Evolutionary conservation across 768 basidiomycete species (phyloP), one percentile per base, ranked within the genome.

Genomic region (Termitomyces sp.): DNA sequence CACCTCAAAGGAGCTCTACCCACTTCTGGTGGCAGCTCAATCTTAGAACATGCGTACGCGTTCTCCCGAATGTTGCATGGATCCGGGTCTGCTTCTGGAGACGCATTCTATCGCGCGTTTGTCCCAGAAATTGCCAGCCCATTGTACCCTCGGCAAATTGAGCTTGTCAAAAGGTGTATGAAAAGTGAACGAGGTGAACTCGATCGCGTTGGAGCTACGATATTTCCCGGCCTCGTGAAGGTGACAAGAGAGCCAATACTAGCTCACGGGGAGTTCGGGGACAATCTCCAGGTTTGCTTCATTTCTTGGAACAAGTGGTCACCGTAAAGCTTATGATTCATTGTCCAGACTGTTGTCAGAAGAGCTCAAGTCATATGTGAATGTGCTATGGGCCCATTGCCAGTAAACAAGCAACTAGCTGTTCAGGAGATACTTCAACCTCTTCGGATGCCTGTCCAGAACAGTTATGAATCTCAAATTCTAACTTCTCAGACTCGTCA

Each of bases 41-140:
- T 93, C 61, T 75, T 94, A 61, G 83, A 89, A 38, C 78, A 84
- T 10, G 91, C 88, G 0, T 87, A 89, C 68, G 69, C 79, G 21
- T 94, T 94, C 71, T 89, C 87, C 45, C 85, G 91, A 60, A 93
- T 93, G 89, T 78, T 94, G 26, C 92, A 94, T 63, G 80, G 87
- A 43, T 80, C 87, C 12, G 77, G 77, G 28, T 77, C 83, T 10
- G 72, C 73, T 40, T 74, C 80, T 17, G 82, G 80, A 12, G 90
- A 93, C 64, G 84, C 86, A 1, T 94, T 93, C 67, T 94, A 93
- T 67, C 84, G 89, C 28, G 86, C 89, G 0, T 94, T 94, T 63
- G 87, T 93, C 9, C 91, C 91, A 3, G 91, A 94, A 64, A 71
- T 94, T 17, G 88, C 85, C 5, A 86, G 82, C 63, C 76, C 79